Base-by-base conservation (phyloP, 2,329 filamentous ascomycete species). In the Neoscytalidium dimidiatum region DNA sequence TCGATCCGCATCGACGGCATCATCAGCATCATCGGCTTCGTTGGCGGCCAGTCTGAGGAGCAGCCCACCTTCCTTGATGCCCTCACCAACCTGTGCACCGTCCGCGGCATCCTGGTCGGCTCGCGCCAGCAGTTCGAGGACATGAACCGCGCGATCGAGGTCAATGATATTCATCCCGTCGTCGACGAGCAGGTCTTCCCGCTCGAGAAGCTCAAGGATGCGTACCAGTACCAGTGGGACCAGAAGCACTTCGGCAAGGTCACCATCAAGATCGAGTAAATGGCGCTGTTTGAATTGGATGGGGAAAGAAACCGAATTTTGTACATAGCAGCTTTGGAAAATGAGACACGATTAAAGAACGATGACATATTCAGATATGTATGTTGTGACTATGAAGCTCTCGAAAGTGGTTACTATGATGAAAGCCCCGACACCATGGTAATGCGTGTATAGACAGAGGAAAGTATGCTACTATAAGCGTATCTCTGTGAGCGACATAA, bases 91-190 rank as follows among this genome's bases (percentile, higher is more conserved):
- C 75, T 84, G 57, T 86, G 83, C 75, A 88, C 83, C 1, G 83
- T 87, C 4, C 78, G 86, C 5, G 86, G 86, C 63, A 73, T 88
- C 7, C 77, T 86, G 46, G 85, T 88, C 9, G 86, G 86, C 4
- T 83, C 80, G 60, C 80, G 83, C 68, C 75, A 79, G 41, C 80
- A 85, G 71, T 85, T 88, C 74, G 81, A 85, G 70, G 85, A 86
- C 31, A 88, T 88, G 86, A 82, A 84, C 67, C 72, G 76, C 14
- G 84, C 85, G 0, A 85, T 88, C 64, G 86, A 88, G 74, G 82
- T 79, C 17, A 86, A 86, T 66, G 74, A 86, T 66, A 84, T 88
- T 69, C 82, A 86, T 67, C 86, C 86, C 1, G 78, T 88, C 21
- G 80, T 88, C 19, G 86, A 88, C 69, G 76, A 84, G 70, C 85